phyloP scores from a whole-genome alignment of 1,284 basidiomycete genomes.

The Leccinum subrobustum region DNA sequence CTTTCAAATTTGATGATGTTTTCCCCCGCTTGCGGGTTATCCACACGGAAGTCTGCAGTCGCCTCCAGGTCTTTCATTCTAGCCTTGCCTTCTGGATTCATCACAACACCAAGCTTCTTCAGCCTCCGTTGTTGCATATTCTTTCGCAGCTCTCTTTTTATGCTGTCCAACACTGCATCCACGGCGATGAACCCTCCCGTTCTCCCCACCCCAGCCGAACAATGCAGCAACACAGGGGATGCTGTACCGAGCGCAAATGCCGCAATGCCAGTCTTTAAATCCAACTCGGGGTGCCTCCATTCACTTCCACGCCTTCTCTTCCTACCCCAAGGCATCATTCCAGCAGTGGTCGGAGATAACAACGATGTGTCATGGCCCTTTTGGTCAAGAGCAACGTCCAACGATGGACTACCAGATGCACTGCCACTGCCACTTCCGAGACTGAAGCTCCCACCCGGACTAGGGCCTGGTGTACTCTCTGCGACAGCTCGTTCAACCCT shows the following conservation, averaged over 20 bases:
- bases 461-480: slow-evolving; percentile 42
- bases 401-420: slow-evolving; percentile 19
- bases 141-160: slow-evolving; percentile 61
- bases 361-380: slow-evolving; percentile 7
- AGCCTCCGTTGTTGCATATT: slow-evolving; percentile 16
- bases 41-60: slow-evolving; percentile 2
- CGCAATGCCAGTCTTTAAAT: slow-evolving; percentile 51
- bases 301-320: slow-evolving; percentile 23
- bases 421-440: slow-evolving; percentile 20
- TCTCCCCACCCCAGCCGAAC: slow-evolving; percentile 89
- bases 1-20: slow-evolving; percentile 5
- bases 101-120: slow-evolving; percentile 3
- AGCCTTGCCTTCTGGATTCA: background rate
- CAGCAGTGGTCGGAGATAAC: slow-evolving; percentile 18
- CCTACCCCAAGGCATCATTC: slow-evolving; percentile 7
- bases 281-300: slow-evolving; percentile 38
- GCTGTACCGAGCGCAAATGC: slow-evolving; percentile 44
- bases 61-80: background rate
- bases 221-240: slow-evolving; percentile 69
- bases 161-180: slow-evolving; percentile 80
- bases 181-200: slow-evolving; percentile 91
- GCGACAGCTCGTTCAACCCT: slow-evolving; percentile 53
- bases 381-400: slow-evolving; percentile 10
- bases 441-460: slow-evolving; percentile 28
- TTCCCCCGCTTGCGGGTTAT: slow-evolving; percentile 7